Evolutionary conservation across 2,329 filamentous ascomycete genomes (phyloP).

Genomic region (Pestalotiopsis sp.): DNA sequence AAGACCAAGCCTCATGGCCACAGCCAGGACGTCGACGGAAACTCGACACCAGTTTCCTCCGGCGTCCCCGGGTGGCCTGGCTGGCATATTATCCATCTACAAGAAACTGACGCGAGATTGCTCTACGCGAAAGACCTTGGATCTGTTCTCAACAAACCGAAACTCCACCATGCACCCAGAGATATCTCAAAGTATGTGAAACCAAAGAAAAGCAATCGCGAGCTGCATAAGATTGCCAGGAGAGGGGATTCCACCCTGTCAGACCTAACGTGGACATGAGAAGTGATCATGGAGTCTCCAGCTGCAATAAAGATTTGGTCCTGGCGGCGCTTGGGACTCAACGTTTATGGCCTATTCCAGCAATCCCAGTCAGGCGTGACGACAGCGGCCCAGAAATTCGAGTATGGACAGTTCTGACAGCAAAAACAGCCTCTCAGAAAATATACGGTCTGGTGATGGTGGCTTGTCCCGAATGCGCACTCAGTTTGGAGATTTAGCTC

Average conservation of each 20-base stretch:
- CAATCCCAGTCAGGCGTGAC: background rate
- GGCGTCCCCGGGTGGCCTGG: slow-evolving; percentile 70
- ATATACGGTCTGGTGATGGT: background rate
- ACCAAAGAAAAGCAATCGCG: background rate
- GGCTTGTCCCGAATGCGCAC: background rate
- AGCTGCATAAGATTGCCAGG: background rate
- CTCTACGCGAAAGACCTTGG: background rate
- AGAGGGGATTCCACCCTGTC: background rate
- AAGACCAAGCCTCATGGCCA: slow-evolving; percentile 58
- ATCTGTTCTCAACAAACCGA: background rate
- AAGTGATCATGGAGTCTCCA: background rate
- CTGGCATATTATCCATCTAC: slow-evolving; percentile 28
- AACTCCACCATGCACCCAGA: background rate
- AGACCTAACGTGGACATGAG: background rate
- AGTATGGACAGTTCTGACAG: background rate
- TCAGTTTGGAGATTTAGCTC: background rate
- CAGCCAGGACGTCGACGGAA: slow-evolving; percentile 72
- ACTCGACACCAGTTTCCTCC: slow-evolving; percentile 42
- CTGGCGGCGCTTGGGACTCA: background rate
- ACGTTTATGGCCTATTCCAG: background rate
- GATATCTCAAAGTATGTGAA: background rate
- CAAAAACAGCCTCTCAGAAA: background rate
- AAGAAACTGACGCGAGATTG: background rate
- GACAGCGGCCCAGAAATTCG: background rate
- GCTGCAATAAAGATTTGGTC: background rate